These are phyloP conservation scores for Xerocomellus chrysenteron DNA, from an alignment of 768 basidiomycete genomes.

Conservation along the genomic window DNA sequence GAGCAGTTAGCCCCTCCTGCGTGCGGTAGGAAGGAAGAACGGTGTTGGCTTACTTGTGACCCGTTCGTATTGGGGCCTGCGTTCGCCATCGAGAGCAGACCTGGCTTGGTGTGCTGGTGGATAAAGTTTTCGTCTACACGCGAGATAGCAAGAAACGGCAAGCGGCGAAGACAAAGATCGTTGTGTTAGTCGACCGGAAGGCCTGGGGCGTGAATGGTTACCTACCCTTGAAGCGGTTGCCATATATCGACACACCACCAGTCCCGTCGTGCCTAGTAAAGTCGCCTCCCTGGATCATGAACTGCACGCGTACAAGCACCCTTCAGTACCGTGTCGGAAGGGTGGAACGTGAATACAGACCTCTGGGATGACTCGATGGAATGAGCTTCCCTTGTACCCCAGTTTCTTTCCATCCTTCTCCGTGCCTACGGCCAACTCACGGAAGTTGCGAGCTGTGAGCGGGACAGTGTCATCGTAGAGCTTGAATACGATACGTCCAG, in stretches of 20 bases:
- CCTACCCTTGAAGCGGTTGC: slow-evolving; percentile 71
- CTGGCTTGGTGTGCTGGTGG: slow-evolving; percentile 59
- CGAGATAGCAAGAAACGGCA: background rate
- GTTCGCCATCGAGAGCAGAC: slow-evolving; percentile 84
- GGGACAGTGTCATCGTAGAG: slow-evolving; percentile 84
- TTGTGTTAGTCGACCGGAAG: background rate
- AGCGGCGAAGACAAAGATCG: background rate
- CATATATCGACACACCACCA: slow-evolving; percentile 86
- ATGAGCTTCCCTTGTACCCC: slow-evolving; percentile 66
- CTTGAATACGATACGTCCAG: slow-evolving; percentile 78
- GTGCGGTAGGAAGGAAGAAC: background rate
- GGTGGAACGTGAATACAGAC: slow-evolving; percentile 32
- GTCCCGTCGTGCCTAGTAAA: slow-evolving; percentile 76
- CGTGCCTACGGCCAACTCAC: slow-evolving; percentile 64
- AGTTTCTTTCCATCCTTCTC: slow-evolving; percentile 49
- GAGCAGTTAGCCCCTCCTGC: background rate
- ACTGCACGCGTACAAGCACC: slow-evolving; percentile 35
- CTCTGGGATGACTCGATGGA: slow-evolving; percentile 74
- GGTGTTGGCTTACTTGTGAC: slow-evolving; percentile 52
- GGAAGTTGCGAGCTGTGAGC: slow-evolving; percentile 77
- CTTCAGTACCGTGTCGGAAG: background rate
- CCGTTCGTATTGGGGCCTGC: slow-evolving; percentile 82
- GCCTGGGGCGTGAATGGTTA: background rate
- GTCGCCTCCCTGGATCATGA: slow-evolving; percentile 89
- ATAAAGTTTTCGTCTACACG: slow-evolving; percentile 68